A percentile compares a stretch with the other conserved stretches of the same genome.
Conservation (phyloP, 257 asterid genomes). For the Petunia secreta region DNA sequence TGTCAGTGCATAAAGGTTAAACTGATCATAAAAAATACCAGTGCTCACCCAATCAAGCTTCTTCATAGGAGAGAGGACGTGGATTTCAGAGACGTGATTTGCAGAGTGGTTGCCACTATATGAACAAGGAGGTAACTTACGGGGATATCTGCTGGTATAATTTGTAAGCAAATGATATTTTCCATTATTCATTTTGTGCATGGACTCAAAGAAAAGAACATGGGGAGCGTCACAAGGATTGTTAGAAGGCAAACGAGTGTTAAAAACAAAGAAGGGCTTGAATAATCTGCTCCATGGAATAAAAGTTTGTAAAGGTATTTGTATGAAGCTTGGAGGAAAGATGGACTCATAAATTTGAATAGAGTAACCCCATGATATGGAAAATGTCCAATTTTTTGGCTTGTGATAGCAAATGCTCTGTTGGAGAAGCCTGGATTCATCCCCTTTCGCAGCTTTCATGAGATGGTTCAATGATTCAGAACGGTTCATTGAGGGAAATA, state of each 20-base stretch:
- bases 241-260: conserved; percentile 38
- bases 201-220: conserved; percentile 36
- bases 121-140: conserved; percentile 5
- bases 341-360: conserved; percentile 42
- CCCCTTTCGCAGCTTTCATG: conserved; percentile 43
- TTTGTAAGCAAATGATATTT: conserved; percentile 27
- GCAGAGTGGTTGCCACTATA: conserved; percentile 31
- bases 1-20: background rate
- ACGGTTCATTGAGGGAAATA: conserved; percentile 51
- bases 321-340: conserved; percentile 47
- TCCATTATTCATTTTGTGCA: background rate
- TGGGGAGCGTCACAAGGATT: conserved; percentile 44
- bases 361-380: conserved; percentile 59
- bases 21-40: background rate
- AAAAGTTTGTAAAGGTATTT: conserved; percentile 42
- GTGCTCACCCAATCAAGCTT: conserved; percentile 36
- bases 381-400: conserved; percentile 47
- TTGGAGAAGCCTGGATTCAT: conserved; percentile 45
- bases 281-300: conserved; percentile 34
- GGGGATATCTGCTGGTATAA: conserved; percentile 26
- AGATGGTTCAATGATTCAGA: conserved; percentile 39
- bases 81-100: conserved; percentile 26
- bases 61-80: conserved; percentile 34
- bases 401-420: conserved; percentile 50
- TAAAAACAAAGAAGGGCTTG: conserved; percentile 37